Evolutionary conservation across 306 rosid species (phyloP), one percentile per base, ranked within the genome.

Genomic region (Cyclanthera cordifolia): DNA sequence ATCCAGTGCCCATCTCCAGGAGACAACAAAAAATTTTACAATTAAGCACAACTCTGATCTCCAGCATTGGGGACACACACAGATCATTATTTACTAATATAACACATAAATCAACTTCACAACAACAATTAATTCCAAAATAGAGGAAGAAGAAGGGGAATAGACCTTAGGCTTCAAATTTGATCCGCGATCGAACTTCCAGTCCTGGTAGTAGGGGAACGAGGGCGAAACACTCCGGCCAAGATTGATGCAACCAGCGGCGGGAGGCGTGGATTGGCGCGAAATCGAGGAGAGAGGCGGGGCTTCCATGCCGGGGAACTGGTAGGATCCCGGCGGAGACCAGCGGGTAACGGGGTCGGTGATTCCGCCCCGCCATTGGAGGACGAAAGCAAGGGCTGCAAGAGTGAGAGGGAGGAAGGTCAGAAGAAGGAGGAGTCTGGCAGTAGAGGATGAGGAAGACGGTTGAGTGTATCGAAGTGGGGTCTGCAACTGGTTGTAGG

Each of bases 301-400:
- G 49, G 95, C 20, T 8, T 90, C 99, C 96, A 86, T 90, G 51
- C 99, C 95, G 17, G 99, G 99, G 74, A 93, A 90, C 56, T 78
- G 81, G 57, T 78, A 83, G 51, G 99, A 82, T 3, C 96, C 94
- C 3, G 87, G 88, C 6, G 99, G 94, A 4, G 89, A 74, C 78
- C 88, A 82, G 7, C 85, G 91, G 28, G 88, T 82, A 54, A 79
- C 60, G 13, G 99, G 99, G 79, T 93, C 96, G 70, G 85, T 76
- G 73, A 90, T 53, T 24, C 96, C 95, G 21, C 99, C 99, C 0
- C 99, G 99, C 99, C 99, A 93, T 86, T 93, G 99, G 77, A 93
- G 99, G 48, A 86, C 55, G 76, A 93, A 93, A 15, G 96, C 99
- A 28, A 93, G 76, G 72, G 90, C 79, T 0, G 99, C 99, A 46